These are phyloP conservation scores for Kazachstania sp. DNA, from an alignment of 1,139 yeast genomes.

Conservation along the genomic window DNA sequence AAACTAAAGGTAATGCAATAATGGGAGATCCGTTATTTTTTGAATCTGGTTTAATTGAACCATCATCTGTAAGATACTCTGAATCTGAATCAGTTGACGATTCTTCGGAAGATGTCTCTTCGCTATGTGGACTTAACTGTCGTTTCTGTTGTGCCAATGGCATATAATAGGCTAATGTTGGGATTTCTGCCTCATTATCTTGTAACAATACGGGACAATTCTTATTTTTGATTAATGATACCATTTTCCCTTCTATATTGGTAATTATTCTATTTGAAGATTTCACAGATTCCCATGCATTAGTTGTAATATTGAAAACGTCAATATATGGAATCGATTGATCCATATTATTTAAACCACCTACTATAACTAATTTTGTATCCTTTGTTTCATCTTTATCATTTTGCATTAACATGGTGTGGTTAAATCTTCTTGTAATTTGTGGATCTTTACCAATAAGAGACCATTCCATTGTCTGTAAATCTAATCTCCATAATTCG, in stretches of 20 bases:
- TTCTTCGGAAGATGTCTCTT: neutral
- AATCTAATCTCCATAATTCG: slow-evolving; percentile 61
- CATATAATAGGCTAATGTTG: slow-evolving; percentile 20
- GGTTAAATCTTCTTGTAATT: slow-evolving; percentile 40
- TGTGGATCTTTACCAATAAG: slow-evolving; percentile 39
- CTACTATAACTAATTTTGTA: slow-evolving; percentile 49
- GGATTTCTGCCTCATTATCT: slow-evolving; percentile 21
- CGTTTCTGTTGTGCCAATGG: neutral
- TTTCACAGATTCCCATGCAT: slow-evolving; percentile 34
- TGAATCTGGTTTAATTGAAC: neutral
- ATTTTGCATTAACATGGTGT: slow-evolving; percentile 41
- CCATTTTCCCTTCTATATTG: slow-evolving; percentile 16
- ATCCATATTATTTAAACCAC: slow-evolving; percentile 47
- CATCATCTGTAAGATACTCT: neutral
- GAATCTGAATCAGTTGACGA: neutral
- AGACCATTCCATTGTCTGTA: slow-evolving; percentile 44
- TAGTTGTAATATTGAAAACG: slow-evolving; percentile 46
- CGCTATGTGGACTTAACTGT: neutral
- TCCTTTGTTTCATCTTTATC: slow-evolving; percentile 40
- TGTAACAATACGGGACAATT: slow-evolving; percentile 22
- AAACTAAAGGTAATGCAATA: slow-evolving; percentile 28
- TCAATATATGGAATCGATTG: slow-evolving; percentile 38
- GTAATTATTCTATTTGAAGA: slow-evolving; percentile 6
- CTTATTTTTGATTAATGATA: slow-evolving; percentile 15
- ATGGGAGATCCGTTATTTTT: slow-evolving; percentile 19